phyloP scores from a whole-genome alignment of 208 protist genomes.

The Leptomonas pyrrhocoris region DNA sequence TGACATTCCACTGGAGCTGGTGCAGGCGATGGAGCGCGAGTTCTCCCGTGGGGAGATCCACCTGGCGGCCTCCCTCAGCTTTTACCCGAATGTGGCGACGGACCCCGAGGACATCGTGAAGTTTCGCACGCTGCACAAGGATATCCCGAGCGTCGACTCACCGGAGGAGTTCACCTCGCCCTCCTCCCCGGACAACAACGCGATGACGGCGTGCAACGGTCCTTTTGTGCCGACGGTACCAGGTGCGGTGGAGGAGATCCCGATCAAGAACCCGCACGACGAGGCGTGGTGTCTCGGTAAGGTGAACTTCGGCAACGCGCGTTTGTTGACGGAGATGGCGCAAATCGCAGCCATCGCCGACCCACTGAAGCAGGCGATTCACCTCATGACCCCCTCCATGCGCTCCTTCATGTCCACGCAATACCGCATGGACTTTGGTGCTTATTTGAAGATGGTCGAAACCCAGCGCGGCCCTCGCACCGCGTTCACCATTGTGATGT shows the following conservation, averaged over 20 bases:
- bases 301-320: conserved; percentile 50
- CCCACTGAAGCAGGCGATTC: conserved; percentile 16
- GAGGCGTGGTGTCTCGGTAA: conserved; percentile 51
- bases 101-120: conserved; percentile 14
- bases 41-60: conserved; percentile 46
- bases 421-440: conserved; percentile 56
- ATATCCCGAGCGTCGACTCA: background rate
- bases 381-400: conserved; percentile 26
- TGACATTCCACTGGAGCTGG: conserved; percentile 38
- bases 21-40: conserved; percentile 65
- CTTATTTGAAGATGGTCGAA: conserved; percentile 62
- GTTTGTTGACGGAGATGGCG: conserved; percentile 41
- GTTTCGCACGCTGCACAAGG: conserved; percentile 13
- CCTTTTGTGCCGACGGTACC: background rate
- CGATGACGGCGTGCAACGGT: background rate
- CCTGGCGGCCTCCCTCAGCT: conserved; percentile 41
- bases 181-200: background rate
- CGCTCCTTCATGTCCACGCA: conserved; percentile 37
- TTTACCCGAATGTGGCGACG: conserved; percentile 33
- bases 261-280: conserved; percentile 51
- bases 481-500: conserved; percentile 61
- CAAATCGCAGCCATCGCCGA: conserved; percentile 20
- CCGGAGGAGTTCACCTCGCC: conserved; percentile 1
- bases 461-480: conserved; percentile 51
- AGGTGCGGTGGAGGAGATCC: conserved; percentile 13